Evolutionary conservation across 768 basidiomycete genomes (phyloP).

Genomic region (Mycena amicta): DNA sequence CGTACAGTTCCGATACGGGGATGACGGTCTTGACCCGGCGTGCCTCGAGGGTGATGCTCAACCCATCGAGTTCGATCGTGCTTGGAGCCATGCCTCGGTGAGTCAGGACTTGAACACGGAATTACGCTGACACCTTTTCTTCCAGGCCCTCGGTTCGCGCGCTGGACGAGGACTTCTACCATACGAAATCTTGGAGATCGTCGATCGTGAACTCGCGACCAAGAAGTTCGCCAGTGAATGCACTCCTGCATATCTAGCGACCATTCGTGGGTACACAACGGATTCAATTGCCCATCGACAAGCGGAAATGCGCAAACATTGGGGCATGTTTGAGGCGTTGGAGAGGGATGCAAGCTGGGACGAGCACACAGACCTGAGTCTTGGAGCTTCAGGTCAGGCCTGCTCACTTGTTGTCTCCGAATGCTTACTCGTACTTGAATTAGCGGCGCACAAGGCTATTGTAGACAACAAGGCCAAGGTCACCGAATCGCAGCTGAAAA

Average conservation of each 20-base stretch:
- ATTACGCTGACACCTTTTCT: no score
- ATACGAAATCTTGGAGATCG: conserved; percentile 79
- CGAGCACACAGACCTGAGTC: conserved; percentile 69
- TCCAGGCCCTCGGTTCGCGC: conserved; percentile 67
- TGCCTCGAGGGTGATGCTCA: conserved; percentile 94
- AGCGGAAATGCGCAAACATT: conserved; percentile 64
- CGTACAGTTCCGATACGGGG: conserved; percentile 96
- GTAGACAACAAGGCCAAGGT: conserved; percentile 93
- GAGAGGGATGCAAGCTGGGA: conserved; percentile 79
- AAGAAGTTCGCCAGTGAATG: conserved; percentile 70
- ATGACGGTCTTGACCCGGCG: conserved; percentile 96
- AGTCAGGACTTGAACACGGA: no score
- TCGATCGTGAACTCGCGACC: conserved; percentile 61
- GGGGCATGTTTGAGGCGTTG: conserved; percentile 84
- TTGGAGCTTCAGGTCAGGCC: conserved; percentile 70
- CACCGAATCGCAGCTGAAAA: conserved; percentile 74
- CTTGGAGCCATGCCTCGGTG: conserved; percentile 85
- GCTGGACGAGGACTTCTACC: conserved; percentile 73
- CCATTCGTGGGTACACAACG: conserved; percentile 70
- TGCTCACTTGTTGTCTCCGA: neutral
- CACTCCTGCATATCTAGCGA: conserved; percentile 67
- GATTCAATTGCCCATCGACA: conserved; percentile 67
- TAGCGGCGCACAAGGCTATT: conserved; percentile 68
- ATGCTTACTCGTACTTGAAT: conserved; percentile 3
- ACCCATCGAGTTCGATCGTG: conserved; percentile 86